Conservation (phyloP, 1,284 basidiomycete species). For the Ganoderma lingzhi region DNA sequence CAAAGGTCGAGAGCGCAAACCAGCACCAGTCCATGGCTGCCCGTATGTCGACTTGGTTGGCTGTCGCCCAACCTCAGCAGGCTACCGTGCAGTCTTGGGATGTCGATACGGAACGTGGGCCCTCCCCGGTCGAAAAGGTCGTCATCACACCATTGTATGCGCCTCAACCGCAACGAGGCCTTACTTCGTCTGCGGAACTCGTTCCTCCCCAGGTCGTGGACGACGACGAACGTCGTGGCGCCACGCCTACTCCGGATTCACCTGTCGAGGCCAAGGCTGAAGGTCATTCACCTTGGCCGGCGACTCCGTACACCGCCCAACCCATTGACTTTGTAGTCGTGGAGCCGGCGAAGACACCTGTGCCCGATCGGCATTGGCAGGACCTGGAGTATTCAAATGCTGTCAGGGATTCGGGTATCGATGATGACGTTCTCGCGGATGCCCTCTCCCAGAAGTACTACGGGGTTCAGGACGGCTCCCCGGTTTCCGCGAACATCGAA, state of each 20-base stretch:
- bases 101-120: constrained; percentile 28
- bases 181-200: constrained; percentile 16
- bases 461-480: constrained; percentile 11
- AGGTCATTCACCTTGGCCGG: not conserved
- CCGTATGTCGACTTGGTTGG: constrained; percentile 30
- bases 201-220: constrained; percentile 16
- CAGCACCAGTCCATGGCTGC: constrained; percentile 31
- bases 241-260: constrained; percentile 17
- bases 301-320: not conserved
- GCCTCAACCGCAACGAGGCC: constrained; percentile 6
- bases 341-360: constrained; percentile 14
- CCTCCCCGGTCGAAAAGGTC: constrained; percentile 14
- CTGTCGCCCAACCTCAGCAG: constrained; percentile 14
- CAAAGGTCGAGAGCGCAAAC: constrained; percentile 22
- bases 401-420: constrained; percentile 24
- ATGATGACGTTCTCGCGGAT: constrained; percentile 24
- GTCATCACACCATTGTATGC: constrained; percentile 20
- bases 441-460: constrained; percentile 27
- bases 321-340: not conserved
- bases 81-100: constrained; percentile 25
- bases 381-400: constrained; percentile 33
- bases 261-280: not conserved
- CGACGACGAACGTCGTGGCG: constrained; percentile 30
- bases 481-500: constrained; percentile 14
- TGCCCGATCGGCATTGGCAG: constrained; percentile 24